Conservation (phyloP, 2,329 filamentous ascomycete genomes). For the Clarireedia paspali region DNA sequence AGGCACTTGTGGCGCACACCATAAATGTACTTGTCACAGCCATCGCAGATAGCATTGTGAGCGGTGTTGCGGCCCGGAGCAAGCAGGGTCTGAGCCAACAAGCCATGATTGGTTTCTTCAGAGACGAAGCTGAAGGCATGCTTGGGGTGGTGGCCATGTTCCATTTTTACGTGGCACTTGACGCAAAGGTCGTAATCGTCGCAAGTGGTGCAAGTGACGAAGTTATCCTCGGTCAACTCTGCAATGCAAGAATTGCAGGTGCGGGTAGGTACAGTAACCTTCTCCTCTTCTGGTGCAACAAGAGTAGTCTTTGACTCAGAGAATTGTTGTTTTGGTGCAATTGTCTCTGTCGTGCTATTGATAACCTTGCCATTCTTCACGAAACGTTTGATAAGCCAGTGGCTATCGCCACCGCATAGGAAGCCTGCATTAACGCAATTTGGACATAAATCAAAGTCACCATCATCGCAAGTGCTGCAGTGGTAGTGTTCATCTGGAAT, state of each 20-base stretch:
- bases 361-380: conserved; percentile 72
- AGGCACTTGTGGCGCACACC: conserved; percentile 96
- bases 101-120: conserved; percentile 52
- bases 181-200: conserved; percentile 92
- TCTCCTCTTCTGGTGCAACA: conserved; percentile 19
- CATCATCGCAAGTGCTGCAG: conserved; percentile 86
- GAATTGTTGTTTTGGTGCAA: conserved; percentile 43
- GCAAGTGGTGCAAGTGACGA: conserved; percentile 78
- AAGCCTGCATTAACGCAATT: conserved; percentile 68
- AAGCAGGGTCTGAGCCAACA: conserved; percentile 59
- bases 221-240: conserved; percentile 61
- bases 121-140: conserved; percentile 70
- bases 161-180: conserved; percentile 64
- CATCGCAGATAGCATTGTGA: conserved; percentile 90
- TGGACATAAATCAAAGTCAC: conserved; percentile 90
- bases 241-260: conserved; percentile 57
- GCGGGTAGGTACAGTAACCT: conserved; percentile 29
- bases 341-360: conserved; percentile 77
- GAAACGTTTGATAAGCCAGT: conserved; percentile 92
- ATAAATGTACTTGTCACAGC: conserved; percentile 78
- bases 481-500: conserved; percentile 85
- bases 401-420: conserved; percentile 68
- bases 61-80: conserved; percentile 69
- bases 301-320: conserved; percentile 23
- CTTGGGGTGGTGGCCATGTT: conserved; percentile 85